Percentiles rank a stretch among this genome's conserved stretches.
These are phyloP conservation scores for Gentiana straminea DNA, from an alignment of 257 asterid genomes.

Conservation along the genomic window DNA sequence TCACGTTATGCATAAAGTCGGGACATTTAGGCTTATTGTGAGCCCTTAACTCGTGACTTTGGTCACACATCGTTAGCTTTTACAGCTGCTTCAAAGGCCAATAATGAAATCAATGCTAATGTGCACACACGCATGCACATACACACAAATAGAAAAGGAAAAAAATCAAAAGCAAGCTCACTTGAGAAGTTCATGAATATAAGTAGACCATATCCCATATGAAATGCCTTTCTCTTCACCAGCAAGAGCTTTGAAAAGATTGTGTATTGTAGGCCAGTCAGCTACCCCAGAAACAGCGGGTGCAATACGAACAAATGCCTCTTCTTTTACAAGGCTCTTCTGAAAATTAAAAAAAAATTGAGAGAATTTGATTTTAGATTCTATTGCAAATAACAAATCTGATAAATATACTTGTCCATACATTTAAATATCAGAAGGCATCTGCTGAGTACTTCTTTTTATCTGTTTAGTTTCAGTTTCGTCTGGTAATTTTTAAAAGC, in stretches of 20 bases:
- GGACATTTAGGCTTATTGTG: no score
- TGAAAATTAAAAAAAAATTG: constrained; percentile 25
- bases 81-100: no score
- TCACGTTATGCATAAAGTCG: no score
- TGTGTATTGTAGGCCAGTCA: constrained; percentile 79
- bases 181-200: constrained; percentile 78
- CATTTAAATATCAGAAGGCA: no score
- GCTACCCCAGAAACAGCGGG: constrained; percentile 96
- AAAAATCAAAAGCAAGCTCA: constrained; percentile 25
- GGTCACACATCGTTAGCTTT: no score
- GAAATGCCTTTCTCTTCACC: constrained; percentile 71
- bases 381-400: not conserved
- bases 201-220: constrained; percentile 63
- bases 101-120: no score
- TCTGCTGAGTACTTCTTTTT: no score
- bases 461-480: no score
- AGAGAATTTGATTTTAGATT: not conserved
- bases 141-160: not conserved
- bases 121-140: no score
- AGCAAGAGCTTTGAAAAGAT: constrained; percentile 87
- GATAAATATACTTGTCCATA: no score
- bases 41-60: no score
- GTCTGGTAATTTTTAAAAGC: no score
- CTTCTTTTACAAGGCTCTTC: constrained; percentile 76
- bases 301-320: constrained; percentile 90